Percentiles rank a stretch among this genome's conserved stretches.
phyloP scores from a whole-genome alignment of 23 red algal species.

The Cyanidiococcus yangmingshanensis region DNA sequence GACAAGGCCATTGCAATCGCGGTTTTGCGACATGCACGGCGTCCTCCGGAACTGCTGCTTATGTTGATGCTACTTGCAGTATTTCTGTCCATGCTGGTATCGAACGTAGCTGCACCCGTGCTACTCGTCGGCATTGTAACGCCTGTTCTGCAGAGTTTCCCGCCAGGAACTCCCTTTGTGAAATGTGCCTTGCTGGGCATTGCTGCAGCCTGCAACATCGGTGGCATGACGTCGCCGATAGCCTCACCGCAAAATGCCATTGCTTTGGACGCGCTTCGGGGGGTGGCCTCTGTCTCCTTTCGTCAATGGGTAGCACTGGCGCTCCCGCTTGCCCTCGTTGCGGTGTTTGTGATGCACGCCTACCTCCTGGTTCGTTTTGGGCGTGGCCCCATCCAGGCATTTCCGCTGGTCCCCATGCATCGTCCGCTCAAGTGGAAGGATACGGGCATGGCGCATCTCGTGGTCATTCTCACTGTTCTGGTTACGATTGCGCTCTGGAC shows the following conservation, averaged over 20 bases:
- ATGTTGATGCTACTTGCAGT: constrained; percentile 66
- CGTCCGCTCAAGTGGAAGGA: constrained; percentile 22
- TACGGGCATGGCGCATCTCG: constrained; percentile 40
- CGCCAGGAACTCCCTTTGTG: constrained; percentile 37
- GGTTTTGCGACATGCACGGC: constrained; percentile 40
- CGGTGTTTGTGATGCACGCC: constrained; percentile 42
- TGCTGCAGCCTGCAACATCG: constrained; percentile 74
- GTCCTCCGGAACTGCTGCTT: constrained; percentile 44
- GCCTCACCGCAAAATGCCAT: constrained; percentile 95
- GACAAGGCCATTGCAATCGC: constrained; percentile 38
- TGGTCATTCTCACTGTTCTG: constrained; percentile 40
- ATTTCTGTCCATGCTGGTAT: constrained; percentile 73
- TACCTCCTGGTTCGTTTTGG: constrained; percentile 46
- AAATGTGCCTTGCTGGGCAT: constrained; percentile 79
- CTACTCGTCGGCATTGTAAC: constrained; percentile 72
- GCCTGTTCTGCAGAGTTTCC: constrained; percentile 52
- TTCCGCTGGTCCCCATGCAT: constrained; percentile 46
- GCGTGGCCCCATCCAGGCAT: constrained; percentile 19
- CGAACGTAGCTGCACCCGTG: constrained; percentile 93
- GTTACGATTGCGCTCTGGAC: constrained; percentile 70
- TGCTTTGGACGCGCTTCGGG: constrained; percentile 52
- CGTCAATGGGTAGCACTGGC: constrained; percentile 63
- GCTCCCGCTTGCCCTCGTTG: constrained; percentile 46
- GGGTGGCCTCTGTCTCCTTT: constrained; percentile 54
- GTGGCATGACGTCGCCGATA: constrained; percentile 87